Percentiles rank a stretch among this genome's conserved stretches.
Evolutionary conservation across 2,329 filamentous ascomycete species (phyloP).

Genomic region (Zelopaecilomyces penicillatus): DNA sequence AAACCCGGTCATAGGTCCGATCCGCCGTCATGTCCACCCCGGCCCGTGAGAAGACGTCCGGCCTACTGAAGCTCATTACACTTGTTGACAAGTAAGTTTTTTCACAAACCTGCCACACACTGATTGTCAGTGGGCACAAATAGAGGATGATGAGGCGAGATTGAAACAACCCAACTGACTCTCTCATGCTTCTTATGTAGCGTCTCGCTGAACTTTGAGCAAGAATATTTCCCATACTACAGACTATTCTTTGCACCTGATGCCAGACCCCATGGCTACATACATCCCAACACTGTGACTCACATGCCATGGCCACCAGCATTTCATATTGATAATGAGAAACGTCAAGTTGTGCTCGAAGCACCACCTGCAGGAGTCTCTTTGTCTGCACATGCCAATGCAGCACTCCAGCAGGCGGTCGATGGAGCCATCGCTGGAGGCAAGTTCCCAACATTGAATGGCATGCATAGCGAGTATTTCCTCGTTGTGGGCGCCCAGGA

Average conservation of each 20-base stretch:
- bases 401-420: constrained; percentile 31
- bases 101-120: not conserved
- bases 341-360: constrained; percentile 24
- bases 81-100: constrained; percentile 33
- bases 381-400: constrained; percentile 24
- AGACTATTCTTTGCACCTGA: constrained; percentile 37
- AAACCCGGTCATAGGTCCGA: not conserved
- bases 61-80: constrained; percentile 30
- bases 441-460: constrained; percentile 30
- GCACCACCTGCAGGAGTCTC: constrained; percentile 15
- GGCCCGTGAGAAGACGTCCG: constrained; percentile 8
- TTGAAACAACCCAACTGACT: too few species aligned
- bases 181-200: constrained; percentile 18
- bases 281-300: constrained; percentile 35
- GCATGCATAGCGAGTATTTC: constrained; percentile 35
- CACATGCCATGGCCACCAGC: constrained; percentile 38
- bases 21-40: constrained; percentile 4
- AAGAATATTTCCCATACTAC: constrained; percentile 32
- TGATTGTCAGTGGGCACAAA: too few species aligned
- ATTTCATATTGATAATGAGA: constrained; percentile 27
- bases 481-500: constrained; percentile 29
- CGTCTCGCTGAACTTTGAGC: constrained; percentile 37
- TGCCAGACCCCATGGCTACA: constrained; percentile 39
- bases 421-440: constrained; percentile 27
- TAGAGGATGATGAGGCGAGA: too few species aligned